These are phyloP conservation scores for Talinum fruticosum DNA, from an alignment of 148 eudicot species.

Conservation along the genomic window DNA sequence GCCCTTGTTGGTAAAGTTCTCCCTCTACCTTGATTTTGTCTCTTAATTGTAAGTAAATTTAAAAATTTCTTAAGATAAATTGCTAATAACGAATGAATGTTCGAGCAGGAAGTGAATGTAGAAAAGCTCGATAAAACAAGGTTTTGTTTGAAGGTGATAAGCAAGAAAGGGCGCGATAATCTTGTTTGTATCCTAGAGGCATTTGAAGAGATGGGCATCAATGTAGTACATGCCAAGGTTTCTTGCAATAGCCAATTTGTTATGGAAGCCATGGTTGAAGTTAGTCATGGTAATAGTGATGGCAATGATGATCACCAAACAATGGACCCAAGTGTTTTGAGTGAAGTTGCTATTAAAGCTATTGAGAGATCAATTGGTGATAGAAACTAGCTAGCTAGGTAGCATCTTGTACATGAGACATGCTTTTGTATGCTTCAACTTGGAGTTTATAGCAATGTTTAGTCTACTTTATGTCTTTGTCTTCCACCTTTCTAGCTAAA, in stretches of 20 bases:
- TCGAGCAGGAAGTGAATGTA: slow-evolving; percentile 43
- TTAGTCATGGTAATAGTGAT: not conserved
- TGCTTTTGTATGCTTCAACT: slow-evolving; percentile 4
- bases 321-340: slow-evolving; percentile 29
- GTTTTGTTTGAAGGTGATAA: slow-evolving; percentile 31
- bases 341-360: slow-evolving; percentile 33
- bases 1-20: slow-evolving; percentile 21
- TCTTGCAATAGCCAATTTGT: slow-evolving; percentile 33
- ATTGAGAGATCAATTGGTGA: slow-evolving; percentile 11
- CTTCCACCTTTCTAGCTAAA: not conserved
- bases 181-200: slow-evolving; percentile 43
- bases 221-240: slow-evolving; percentile 41
- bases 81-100: not conserved
- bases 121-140: slow-evolving; percentile 27
- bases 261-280: slow-evolving; percentile 48
- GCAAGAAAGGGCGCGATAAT: slow-evolving; percentile 37
- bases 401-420: not conserved
- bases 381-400: not conserved
- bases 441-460: not conserved
- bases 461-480: slow-evolving; percentile 1
- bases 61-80: not conserved
- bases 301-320: slow-evolving; percentile 15
- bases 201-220: slow-evolving; percentile 43
- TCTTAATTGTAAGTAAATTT: not conserved
- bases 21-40: not conserved